These are phyloP conservation scores for Rhizophagus clarus DNA, from an alignment of 192 early-diverging fungal species.

Conservation along the genomic window DNA sequence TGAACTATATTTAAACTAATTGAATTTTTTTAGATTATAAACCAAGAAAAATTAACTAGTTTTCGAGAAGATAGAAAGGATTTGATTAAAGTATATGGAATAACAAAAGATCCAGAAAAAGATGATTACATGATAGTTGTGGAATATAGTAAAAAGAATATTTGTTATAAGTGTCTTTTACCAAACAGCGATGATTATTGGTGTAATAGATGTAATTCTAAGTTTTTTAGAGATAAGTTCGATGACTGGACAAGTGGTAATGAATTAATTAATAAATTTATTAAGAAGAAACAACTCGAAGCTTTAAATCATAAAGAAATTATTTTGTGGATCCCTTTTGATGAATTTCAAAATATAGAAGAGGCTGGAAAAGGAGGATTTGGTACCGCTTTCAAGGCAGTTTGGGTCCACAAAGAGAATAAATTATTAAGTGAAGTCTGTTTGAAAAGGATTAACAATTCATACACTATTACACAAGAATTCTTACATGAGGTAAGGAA, in stretches of 20 bases:
- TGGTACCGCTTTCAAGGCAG: not conserved
- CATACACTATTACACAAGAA: not conserved
- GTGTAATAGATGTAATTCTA: too few species aligned
- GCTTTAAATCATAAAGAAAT: not conserved
- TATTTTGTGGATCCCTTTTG: conserved; percentile 1
- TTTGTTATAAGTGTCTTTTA: too few species aligned
- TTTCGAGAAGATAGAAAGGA: not conserved
- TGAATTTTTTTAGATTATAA: not conserved
- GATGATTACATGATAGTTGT: conserved; percentile 45
- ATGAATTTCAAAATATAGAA: not conserved
- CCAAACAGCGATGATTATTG: too few species aligned
- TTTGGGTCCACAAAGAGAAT: not conserved
- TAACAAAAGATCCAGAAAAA: conserved; percentile 40
- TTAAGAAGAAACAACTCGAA: conserved; percentile 1
- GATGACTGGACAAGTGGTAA: not conserved
- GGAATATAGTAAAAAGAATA: conserved; percentile 24
- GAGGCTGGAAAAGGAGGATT: not conserved
- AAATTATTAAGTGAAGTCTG: not conserved
- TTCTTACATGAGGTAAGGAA: not conserved
- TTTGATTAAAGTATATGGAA: conserved; percentile 30
- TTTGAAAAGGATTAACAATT: not conserved
- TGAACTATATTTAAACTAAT: too few species aligned
- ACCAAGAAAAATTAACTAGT: not conserved
- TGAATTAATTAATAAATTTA: not conserved
- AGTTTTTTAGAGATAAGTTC: not conserved